phyloP scores from a whole-genome alignment of 192 early-diverging fungal genomes.

The Blastocladiella britannica region DNA sequence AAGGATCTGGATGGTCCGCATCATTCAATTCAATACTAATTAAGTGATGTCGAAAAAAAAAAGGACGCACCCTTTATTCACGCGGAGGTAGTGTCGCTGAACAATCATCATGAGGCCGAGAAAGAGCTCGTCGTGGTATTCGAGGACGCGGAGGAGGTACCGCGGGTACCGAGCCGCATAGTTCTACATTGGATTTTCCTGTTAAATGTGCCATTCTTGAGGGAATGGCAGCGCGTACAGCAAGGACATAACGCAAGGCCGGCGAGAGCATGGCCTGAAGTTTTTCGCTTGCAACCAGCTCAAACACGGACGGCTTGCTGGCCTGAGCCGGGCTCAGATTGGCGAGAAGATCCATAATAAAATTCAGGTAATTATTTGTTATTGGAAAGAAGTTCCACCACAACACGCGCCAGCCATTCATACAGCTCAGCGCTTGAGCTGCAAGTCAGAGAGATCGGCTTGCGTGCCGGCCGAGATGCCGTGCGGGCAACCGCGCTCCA shows the following conservation, averaged over 20 bases:
- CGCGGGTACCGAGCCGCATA: conserved; percentile 79
- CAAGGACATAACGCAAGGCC: conserved; percentile 58
- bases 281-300: conserved; percentile 67
- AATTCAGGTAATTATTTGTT: too few species aligned
- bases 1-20: too few species aligned
- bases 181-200: conserved; percentile 17
- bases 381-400: too few species aligned
- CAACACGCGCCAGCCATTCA: too few species aligned
- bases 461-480: background rate
- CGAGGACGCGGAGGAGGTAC: conserved; percentile 48
- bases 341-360: conserved; percentile 86
- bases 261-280: conserved; percentile 65
- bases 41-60: conserved; percentile 1
- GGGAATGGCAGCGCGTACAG: conserved; percentile 21
- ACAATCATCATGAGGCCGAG: conserved; percentile 55
- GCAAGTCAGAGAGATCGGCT: background rate
- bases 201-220: background rate
- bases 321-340: conserved; percentile 51
- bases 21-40: conserved; percentile 19
- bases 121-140: conserved; percentile 65
- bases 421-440: conserved; percentile 1
- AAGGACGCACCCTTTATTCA: background rate
- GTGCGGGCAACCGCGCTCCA: background rate
- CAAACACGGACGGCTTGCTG: conserved; percentile 70
- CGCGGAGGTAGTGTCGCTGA: conserved; percentile 63